These are phyloP conservation scores for Albugo candida DNA, from an alignment of 352 stramenopile genomes.

Conservation along the genomic window DNA sequence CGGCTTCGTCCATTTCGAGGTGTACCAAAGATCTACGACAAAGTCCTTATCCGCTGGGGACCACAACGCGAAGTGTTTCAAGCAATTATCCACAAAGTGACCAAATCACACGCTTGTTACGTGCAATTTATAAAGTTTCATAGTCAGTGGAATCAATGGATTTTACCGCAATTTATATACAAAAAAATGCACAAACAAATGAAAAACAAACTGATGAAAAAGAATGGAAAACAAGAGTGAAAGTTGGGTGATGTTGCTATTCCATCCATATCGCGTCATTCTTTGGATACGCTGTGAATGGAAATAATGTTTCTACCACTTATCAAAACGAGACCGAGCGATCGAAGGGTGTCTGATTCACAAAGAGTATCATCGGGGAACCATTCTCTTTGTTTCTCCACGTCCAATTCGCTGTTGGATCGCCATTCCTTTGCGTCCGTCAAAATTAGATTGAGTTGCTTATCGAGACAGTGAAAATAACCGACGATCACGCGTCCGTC, in stretches of 20 bases:
- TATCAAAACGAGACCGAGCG: too few species aligned
- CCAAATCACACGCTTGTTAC: constrained; percentile 48
- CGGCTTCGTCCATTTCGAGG: constrained; percentile 32
- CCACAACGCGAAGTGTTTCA: constrained; percentile 52
- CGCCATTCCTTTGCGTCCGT: background rate
- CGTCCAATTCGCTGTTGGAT: background rate
- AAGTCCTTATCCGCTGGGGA: constrained; percentile 55
- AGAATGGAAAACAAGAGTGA: too few species aligned
- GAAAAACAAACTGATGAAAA: too few species aligned
- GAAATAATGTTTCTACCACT: too few species aligned
- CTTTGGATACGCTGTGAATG: too few species aligned
- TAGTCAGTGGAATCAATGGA: constrained; percentile 71
- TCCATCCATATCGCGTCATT: too few species aligned
- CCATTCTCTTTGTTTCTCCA: too few species aligned
- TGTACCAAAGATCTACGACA: constrained; percentile 43
- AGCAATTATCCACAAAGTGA: constrained; percentile 59
- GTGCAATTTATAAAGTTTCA: constrained; percentile 75
- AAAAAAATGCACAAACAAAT: constrained; percentile 24
- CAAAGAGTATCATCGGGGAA: too few species aligned
- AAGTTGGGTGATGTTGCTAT: too few species aligned
- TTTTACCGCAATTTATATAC: constrained; percentile 60
- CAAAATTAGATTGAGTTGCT: background rate
- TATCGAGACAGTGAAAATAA: background rate
- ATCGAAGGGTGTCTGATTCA: too few species aligned
- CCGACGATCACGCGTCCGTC: background rate